A percentile compares a stretch with the other conserved stretches of the same genome.
Conservation (phyloP, 164 flowering plant genomes). For the Vitis rotundifolia region DNA sequence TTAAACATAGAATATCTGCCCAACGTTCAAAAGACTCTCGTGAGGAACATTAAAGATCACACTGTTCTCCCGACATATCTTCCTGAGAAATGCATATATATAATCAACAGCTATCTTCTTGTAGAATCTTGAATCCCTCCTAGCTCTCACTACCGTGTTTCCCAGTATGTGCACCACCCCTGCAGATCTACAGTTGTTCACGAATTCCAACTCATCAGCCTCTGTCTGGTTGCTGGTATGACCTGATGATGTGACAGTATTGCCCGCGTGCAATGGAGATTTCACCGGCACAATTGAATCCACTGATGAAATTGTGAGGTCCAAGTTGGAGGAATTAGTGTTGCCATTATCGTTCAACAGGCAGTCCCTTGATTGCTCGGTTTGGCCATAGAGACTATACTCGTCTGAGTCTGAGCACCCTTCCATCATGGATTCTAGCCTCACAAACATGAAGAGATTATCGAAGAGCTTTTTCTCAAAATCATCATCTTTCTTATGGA, state of each 20-base stretch:
- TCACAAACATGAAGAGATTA: constrained; percentile 67
- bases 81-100: constrained; percentile 88
- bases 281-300: constrained; percentile 65
- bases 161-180: constrained; percentile 97
- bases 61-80: constrained; percentile 87
- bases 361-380: constrained; percentile 43
- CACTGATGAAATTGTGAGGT: constrained; percentile 47
- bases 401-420: constrained; percentile 83
- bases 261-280: constrained; percentile 31
- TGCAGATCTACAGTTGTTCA: constrained; percentile 75
- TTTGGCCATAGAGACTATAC: constrained; percentile 60
- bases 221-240: constrained; percentile 53
- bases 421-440: constrained; percentile 94
- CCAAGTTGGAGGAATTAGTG: constrained; percentile 36
- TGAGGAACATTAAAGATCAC: constrained; percentile 82
- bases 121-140: constrained; percentile 60
- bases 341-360: constrained; percentile 34
- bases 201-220: constrained; percentile 71
- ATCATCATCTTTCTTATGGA: constrained; percentile 91
- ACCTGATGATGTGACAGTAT: constrained; percentile 38
- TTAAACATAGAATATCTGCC: constrained; percentile 78
- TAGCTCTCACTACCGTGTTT: constrained; percentile 80
- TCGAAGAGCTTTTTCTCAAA: constrained; percentile 92
- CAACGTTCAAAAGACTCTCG: constrained; percentile 86
- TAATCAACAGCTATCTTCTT: constrained; percentile 86